Conservation (phyloP, 2,329 filamentous ascomycete genomes). For the Calonectria fujianensis region DNA sequence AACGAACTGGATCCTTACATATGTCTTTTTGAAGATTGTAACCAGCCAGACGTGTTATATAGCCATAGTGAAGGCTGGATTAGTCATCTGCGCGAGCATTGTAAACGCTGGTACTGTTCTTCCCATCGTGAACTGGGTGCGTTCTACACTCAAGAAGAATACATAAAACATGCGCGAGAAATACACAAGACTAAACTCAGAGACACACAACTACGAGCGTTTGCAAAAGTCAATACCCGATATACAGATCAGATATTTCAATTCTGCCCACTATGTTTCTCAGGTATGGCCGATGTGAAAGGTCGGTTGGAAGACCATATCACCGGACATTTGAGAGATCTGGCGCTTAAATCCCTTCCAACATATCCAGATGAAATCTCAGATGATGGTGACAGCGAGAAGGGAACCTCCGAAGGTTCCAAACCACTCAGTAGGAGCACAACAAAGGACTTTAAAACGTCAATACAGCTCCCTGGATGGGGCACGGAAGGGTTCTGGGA, state of each 20-base stretch:
- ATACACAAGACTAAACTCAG: conserved; percentile 21
- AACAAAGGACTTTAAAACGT: background rate
- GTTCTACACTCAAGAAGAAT: conserved; percentile 12
- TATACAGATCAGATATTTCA: conserved; percentile 16
- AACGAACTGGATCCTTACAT: conserved; percentile 50
- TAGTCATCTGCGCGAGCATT: conserved; percentile 39
- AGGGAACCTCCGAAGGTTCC: background rate
- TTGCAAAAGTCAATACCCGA: conserved; percentile 33
- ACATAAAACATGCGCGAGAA: conserved; percentile 37
- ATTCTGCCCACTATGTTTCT: conserved; percentile 27
- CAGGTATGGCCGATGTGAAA: background rate
- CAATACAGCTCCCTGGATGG: background rate
- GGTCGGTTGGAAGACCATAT: conserved; percentile 34
- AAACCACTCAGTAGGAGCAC: background rate
- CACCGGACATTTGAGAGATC: conserved; percentile 30
- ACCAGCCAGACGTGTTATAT: conserved; percentile 35
- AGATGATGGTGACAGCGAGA: background rate
- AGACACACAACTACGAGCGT: conserved; percentile 28
- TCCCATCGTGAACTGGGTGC: background rate
- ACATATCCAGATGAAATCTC: conserved; percentile 16
- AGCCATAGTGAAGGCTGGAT: conserved; percentile 39
- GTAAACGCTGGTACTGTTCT: conserved; percentile 31
- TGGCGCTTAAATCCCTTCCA: conserved; percentile 42
- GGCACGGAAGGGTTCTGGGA: background rate
- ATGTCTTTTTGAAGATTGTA: conserved; percentile 46